Percentiles rank a stretch among this genome's conserved stretches.
These are phyloP conservation scores for Ceratobasidium sp. DNA, from an alignment of 1,284 basidiomycete species.

Conservation along the genomic window DNA sequence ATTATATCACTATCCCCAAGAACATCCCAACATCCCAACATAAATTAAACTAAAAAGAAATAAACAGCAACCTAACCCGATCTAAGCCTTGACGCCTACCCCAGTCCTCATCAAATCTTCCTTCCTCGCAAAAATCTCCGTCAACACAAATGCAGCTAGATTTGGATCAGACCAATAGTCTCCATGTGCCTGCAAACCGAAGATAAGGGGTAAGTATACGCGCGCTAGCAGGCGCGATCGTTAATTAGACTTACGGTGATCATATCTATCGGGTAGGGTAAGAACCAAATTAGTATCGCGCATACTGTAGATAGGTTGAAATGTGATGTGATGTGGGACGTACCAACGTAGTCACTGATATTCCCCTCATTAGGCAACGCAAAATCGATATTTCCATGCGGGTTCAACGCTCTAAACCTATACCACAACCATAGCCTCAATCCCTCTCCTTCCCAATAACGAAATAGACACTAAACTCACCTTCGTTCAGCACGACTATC, in stretches of 20 bases:
- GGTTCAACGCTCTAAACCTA: conserved; percentile 55
- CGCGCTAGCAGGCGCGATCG: background rate
- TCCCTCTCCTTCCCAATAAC: background rate
- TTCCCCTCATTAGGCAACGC: conserved; percentile 54
- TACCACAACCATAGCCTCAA: conserved; percentile 11
- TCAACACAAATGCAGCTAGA: conserved; percentile 54
- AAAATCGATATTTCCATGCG: conserved; percentile 55
- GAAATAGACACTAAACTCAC: conserved; percentile 45
- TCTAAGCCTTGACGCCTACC: conserved; percentile 47
- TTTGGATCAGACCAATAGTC: conserved; percentile 55
- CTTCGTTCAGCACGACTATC: conserved; percentile 54
- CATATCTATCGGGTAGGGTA: conserved; percentile 52
- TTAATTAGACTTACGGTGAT: conserved; percentile 52
- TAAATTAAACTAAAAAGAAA: no score
- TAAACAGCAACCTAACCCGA: no score
- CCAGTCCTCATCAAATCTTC: conserved; percentile 54
- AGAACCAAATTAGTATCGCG: background rate
- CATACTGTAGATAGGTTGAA: background rate
- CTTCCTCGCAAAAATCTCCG: conserved; percentile 55
- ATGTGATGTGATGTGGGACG: conserved; percentile 22
- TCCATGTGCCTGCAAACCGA: conserved; percentile 53
- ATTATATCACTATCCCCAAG: no score
- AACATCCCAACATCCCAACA: no score
- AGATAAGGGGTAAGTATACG: conserved; percentile 6
- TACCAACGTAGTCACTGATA: conserved; percentile 54